phyloP scores from a whole-genome alignment of 352 stramenopile genomes.

The Lagenidium sp. region DNA sequence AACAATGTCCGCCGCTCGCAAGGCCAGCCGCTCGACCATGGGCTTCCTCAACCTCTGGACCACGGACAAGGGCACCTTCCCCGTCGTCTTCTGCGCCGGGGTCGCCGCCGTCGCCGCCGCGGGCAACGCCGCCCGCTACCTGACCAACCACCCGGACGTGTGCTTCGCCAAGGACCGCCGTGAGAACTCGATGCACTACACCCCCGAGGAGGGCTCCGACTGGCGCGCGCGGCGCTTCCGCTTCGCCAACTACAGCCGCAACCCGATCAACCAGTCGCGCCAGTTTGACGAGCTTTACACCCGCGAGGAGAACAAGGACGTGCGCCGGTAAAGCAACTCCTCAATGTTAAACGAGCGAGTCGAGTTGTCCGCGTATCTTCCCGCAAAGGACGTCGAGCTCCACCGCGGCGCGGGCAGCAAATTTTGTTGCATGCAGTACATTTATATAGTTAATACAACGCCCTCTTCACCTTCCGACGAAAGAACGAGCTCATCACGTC shows the following conservation, averaged over 20 bases:
- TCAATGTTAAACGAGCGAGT: not conserved
- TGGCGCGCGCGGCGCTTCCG: slow-evolving; percentile 28
- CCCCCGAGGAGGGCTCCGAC: slow-evolving; percentile 11
- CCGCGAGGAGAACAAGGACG: not conserved
- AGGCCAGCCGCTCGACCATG: slow-evolving; percentile 15
- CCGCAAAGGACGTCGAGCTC: slow-evolving; percentile 1
- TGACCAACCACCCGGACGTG: slow-evolving; percentile 19
- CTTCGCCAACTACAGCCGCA: slow-evolving; percentile 26
- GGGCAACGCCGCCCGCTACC: slow-evolving; percentile 13
- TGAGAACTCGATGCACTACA: slow-evolving; percentile 22
- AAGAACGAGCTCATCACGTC: too few relatives aligned
- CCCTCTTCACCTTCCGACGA: too few relatives aligned
- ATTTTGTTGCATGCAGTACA: too few relatives aligned
- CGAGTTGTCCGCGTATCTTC: not conserved
- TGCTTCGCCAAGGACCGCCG: slow-evolving; percentile 21
- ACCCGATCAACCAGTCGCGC: slow-evolving; percentile 45
- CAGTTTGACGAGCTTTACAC: slow-evolving; percentile 35
- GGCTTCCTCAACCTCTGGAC: slow-evolving; percentile 34
- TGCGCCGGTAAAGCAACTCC: not conserved
- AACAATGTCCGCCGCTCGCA: slow-evolving; percentile 1
- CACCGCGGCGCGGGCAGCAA: too few relatives aligned
- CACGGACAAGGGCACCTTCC: slow-evolving; percentile 33
- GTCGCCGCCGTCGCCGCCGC: slow-evolving; percentile 16
- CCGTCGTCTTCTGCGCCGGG: slow-evolving; percentile 24
- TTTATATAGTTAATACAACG: too few relatives aligned